Percentiles rank a stretch among this genome's conserved stretches.
Conservation (phyloP, 2,329 filamentous ascomycete genomes). For the Aspergillus persii region DNA sequence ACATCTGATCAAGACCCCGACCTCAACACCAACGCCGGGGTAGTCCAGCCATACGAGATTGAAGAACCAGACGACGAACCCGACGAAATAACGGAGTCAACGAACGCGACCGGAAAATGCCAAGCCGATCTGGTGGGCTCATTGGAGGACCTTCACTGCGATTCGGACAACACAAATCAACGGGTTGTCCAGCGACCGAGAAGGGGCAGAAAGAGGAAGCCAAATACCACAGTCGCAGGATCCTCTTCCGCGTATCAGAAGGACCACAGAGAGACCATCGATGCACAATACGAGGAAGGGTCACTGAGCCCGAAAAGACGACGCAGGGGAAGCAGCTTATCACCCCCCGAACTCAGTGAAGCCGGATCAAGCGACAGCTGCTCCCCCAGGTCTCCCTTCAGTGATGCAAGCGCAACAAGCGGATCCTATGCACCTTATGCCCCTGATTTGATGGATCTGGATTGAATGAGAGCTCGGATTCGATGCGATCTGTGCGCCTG, state of each 20-base stretch:
- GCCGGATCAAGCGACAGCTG: slow-evolving; percentile 18
- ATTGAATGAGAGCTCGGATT: slow-evolving; percentile 20
- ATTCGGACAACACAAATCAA: slow-evolving; percentile 23
- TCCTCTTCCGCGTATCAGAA: neutral
- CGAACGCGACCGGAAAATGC: slow-evolving; percentile 7
- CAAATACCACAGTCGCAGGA: slow-evolving; percentile 20
- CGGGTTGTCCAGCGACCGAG: slow-evolving; percentile 10
- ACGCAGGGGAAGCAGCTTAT: slow-evolving; percentile 23
- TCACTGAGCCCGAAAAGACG: slow-evolving; percentile 26
- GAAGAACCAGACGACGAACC: slow-evolving; percentile 35
- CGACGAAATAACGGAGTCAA: neutral
- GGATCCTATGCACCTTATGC: slow-evolving; percentile 11
- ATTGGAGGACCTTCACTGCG: slow-evolving; percentile 31
- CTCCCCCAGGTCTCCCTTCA: slow-evolving; percentile 21
- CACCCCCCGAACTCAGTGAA: slow-evolving; percentile 13
- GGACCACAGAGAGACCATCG: neutral
- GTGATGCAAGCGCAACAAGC: slow-evolving; percentile 18
- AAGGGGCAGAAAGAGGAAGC: slow-evolving; percentile 38
- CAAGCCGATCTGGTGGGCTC: slow-evolving; percentile 35
- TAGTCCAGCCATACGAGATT: slow-evolving; percentile 40
- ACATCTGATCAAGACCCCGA: neutral
- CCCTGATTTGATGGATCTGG: slow-evolving; percentile 36
- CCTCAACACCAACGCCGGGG: slow-evolving; percentile 20
- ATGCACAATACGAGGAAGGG: slow-evolving; percentile 10
- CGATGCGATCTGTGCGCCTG: neutral